Evolutionary conservation across 225 moss, liverwort and hornwort species (phyloP).

Genomic region (Straminergon stramineum): DNA sequence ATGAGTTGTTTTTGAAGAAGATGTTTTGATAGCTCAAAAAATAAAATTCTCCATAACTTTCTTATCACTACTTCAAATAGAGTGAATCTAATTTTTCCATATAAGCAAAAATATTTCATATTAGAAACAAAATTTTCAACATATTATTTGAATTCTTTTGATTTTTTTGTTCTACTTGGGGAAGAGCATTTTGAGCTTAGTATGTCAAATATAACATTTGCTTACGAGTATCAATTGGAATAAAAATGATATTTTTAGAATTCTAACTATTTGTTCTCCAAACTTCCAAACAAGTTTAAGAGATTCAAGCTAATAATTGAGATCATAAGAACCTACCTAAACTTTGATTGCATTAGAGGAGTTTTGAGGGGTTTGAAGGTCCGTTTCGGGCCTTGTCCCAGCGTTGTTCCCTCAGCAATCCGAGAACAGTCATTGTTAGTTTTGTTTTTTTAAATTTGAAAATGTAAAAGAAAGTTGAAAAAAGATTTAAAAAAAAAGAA

Average conservation of each 20-base stretch:
- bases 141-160: not conserved
- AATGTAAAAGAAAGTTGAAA: no score
- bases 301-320: not conserved
- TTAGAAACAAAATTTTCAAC: not conserved
- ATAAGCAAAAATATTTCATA: not conserved
- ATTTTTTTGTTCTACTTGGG: fast-evolving
- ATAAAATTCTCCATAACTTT: not conserved
- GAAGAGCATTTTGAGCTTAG: not conserved
- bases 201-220: not conserved
- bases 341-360: no score
- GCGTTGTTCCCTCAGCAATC: no score
- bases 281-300: not conserved
- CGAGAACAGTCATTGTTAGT: no score
- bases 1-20: not conserved
- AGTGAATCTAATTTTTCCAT: not conserved
- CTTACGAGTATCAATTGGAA: not conserved
- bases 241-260: not conserved
- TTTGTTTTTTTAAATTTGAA: no score
- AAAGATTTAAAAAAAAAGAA: no score
- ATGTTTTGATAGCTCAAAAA: not conserved
- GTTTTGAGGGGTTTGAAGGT: no score
- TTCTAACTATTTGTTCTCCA: not conserved
- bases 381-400: no score
- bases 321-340: not conserved
- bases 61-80: not conserved